These are phyloP conservation scores for Ganoderma sp. DNA, from an alignment of 1,284 basidiomycete species.

Conservation along the genomic window DNA sequence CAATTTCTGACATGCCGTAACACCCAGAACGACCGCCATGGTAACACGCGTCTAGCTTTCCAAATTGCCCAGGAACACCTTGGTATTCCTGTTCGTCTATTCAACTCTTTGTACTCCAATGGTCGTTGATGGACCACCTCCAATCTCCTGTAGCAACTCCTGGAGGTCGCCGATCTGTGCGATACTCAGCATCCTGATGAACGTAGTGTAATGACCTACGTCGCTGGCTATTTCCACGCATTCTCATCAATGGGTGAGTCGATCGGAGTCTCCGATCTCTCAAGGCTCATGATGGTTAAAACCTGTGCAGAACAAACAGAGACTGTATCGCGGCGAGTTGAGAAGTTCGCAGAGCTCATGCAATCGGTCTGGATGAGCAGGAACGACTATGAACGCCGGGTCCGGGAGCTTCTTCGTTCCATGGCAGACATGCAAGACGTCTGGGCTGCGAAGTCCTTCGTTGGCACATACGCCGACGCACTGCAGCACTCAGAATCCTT, in stretches of 20 bases:
- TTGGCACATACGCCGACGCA: conserved; percentile 82
- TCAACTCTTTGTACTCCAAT: conserved; percentile 15
- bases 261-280: neutral
- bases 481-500: conserved; percentile 80
- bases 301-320: conserved; percentile 83
- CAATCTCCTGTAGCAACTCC: conserved; percentile 70
- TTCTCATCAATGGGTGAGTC: conserved; percentile 92
- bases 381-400: conserved; percentile 95
- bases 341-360: conserved; percentile 96
- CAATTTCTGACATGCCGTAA: conserved; percentile 8
- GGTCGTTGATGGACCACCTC: conserved; percentile 15
- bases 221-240: conserved; percentile 97
- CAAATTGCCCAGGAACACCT: conserved; percentile 85
- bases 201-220: conserved; percentile 94
- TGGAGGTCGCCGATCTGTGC: conserved; percentile 97
- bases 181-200: conserved; percentile 90
- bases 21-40: conserved; percentile 70
- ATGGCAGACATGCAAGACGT: conserved; percentile 66
- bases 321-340: conserved; percentile 90
- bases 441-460: conserved; percentile 69
- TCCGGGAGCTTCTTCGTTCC: conserved; percentile 73
- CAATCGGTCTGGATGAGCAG: conserved; percentile 84
- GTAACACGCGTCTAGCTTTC: conserved; percentile 87
- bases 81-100: conserved; percentile 78
- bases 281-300: neutral